A percentile compares a stretch with the other conserved stretches of the same genome.
These are phyloP conservation scores for Clavulina sp. DNA, from an alignment of 768 basidiomycete genomes.

Conservation along the genomic window DNA sequence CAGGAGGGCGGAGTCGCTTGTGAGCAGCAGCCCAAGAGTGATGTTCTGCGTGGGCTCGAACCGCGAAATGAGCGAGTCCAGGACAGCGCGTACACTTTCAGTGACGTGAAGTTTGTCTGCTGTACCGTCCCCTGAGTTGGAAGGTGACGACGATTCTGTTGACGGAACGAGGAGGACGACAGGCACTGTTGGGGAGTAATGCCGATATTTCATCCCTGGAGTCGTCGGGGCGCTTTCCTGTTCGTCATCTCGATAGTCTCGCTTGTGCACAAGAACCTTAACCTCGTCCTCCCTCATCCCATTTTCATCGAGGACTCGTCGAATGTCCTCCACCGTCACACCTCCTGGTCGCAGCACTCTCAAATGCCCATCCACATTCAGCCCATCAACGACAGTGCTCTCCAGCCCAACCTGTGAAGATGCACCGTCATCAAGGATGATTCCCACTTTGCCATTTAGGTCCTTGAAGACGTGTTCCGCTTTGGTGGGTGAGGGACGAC, in stretches of 20 bases:
- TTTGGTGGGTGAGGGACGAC: constrained; percentile 83
- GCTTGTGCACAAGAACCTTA: constrained; percentile 54
- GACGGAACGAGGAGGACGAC: constrained; percentile 54
- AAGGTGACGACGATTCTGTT: constrained; percentile 14
- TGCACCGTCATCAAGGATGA: constrained; percentile 92
- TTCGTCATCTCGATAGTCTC: constrained; percentile 55
- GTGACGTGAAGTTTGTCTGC: neutral
- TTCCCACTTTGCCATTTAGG: constrained; percentile 45
- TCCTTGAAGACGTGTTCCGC: constrained; percentile 74
- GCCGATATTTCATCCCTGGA: constrained; percentile 97
- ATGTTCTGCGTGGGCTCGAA: neutral
- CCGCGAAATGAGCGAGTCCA: neutral
- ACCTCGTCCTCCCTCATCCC: constrained; percentile 2
- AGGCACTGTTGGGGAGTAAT: constrained; percentile 85
- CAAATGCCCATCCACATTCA: constrained; percentile 52
- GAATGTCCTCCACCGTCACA: constrained; percentile 75
- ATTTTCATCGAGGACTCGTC: constrained; percentile 31
- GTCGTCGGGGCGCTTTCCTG: constrained; percentile 75
- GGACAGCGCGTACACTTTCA: constrained; percentile 1
- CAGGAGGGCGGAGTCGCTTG: constrained; percentile 35
- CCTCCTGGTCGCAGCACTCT: constrained; percentile 85
- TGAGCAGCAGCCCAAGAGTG: constrained; percentile 53
- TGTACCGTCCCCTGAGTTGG: neutral
- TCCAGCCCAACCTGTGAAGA: constrained; percentile 80
- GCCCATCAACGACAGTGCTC: constrained; percentile 86